Percentiles rank a stretch among this genome's conserved stretches.
These are phyloP conservation scores for Pelargonium nanum DNA, from an alignment of 345 rosid species.

Conservation along the genomic window DNA sequence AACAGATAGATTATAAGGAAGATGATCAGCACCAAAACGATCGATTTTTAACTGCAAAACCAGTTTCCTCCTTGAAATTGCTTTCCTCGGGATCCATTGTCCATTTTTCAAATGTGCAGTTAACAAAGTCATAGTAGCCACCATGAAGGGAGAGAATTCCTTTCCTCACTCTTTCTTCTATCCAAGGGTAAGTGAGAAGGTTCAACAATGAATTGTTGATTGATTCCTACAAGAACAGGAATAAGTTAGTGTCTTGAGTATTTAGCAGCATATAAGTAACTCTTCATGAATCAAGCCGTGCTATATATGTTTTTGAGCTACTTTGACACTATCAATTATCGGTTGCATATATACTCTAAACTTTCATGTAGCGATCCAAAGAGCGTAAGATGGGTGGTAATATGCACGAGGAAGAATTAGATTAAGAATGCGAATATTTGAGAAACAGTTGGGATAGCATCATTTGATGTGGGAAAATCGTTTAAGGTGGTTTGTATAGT, in stretches of 20 bases:
- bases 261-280: too few relatives aligned
- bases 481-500: too few relatives aligned
- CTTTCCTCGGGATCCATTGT: slow-evolving; percentile 57
- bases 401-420: too few relatives aligned
- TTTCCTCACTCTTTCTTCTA: slow-evolving; percentile 62
- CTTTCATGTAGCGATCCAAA: too few relatives aligned
- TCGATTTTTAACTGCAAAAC: slow-evolving; percentile 36
- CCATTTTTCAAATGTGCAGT: slow-evolving; percentile 95
- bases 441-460: too few relatives aligned
- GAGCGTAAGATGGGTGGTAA: too few relatives aligned
- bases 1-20: neutral
- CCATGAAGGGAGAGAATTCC: slow-evolving; percentile 68
- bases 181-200: slow-evolving; percentile 90
- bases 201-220: slow-evolving; percentile 57
- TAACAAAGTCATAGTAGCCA: slow-evolving; percentile 73
- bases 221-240: slow-evolving; percentile 44
- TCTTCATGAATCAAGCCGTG: too few relatives aligned
- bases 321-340: too few relatives aligned
- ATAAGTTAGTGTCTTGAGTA: too few relatives aligned
- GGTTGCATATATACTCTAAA: neutral
- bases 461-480: too few relatives aligned
- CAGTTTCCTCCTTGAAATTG: slow-evolving; percentile 26
- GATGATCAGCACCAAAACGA: slow-evolving; percentile 60
- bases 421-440: too few relatives aligned
- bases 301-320: neutral